Base-by-base conservation (phyloP, 225 moss, liverwort and hornwort species). In the Bryum argenteum region DNA sequence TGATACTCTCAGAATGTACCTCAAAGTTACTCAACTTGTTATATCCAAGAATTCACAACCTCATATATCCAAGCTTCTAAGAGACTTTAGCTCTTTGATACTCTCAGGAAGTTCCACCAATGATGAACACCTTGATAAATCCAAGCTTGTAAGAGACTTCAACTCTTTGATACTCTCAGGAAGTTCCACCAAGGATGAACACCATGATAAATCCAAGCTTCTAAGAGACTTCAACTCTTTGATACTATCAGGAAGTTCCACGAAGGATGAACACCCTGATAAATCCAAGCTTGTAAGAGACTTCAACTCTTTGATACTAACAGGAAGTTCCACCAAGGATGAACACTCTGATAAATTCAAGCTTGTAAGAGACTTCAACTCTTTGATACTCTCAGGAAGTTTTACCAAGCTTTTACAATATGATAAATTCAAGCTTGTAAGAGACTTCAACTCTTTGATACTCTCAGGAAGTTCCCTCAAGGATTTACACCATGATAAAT, bases 381-480 rank as follows among this genome's bases (percentile, higher is more conserved):
- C 1, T 3, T 14, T 13, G 14, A 62, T 42, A 21, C 14, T 62
- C 21, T 13, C 14, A 20, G 22, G 43, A 40, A 62, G 12, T 3
- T 1, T 8, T 1, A 21, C 20, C 1, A 62, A 18, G 6, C 21
- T 20, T 8, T 6, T 20, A 0, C 43, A 62, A 0, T 0, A 1
- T 0, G 0, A 0, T 2, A 39, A n/a, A 15, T 18, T 0, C 10
- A 60, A 18, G 0, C 1, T 1, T 19, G 0, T n/a, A 1, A 60
- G 18, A 19, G 39, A 60, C 5, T 38, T 18, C 11, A 60, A 38
- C n/a, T 38, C n/a, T 1, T n/a, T n/a, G 5, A 59, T 59, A 9
- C 5, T 61, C 5, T 63, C 3, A 0, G 62, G 62, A 14, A 63
- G 13, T 4, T 8, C 62, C 1, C 23, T 55, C 2, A 56, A 56